phyloP scores from a whole-genome alignment of 306 rosid species.

The Rosa chinensis region DNA sequence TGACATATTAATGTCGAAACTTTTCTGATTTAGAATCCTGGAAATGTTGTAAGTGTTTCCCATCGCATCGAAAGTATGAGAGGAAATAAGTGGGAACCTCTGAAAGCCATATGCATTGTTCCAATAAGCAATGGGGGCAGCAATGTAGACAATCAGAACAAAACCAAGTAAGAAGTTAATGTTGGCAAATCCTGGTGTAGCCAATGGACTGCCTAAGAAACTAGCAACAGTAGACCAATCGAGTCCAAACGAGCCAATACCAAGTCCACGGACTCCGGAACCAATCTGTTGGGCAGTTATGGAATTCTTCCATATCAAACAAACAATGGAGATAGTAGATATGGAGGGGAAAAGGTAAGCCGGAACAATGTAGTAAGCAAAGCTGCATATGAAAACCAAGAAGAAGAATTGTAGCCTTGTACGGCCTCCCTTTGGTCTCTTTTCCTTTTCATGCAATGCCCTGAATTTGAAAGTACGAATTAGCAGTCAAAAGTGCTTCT shows the following conservation, averaged over 20 bases:
- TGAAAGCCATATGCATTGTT: constrained; percentile 55
- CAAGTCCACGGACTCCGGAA: constrained; percentile 68
- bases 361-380: constrained; percentile 71
- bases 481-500: constrained; percentile 11
- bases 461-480: constrained; percentile 34
- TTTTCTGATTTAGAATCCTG: constrained; percentile 43
- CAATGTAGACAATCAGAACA: constrained; percentile 37
- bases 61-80: constrained; percentile 58
- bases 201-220: constrained; percentile 71
- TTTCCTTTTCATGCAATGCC: constrained; percentile 84
- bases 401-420: constrained; percentile 81
- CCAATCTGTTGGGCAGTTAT: constrained; percentile 81
- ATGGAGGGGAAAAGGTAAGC: constrained; percentile 71
- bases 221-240: constrained; percentile 82
- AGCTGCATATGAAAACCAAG: constrained; percentile 55
- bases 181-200: constrained; percentile 68
- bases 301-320: constrained; percentile 76
- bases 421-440: constrained; percentile 62
- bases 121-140: constrained; percentile 71
- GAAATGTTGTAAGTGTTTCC: constrained; percentile 55
- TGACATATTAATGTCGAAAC: constrained; percentile 44
- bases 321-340: constrained; percentile 54
- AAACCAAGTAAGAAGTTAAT: constrained; percentile 58
- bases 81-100: constrained; percentile 66
- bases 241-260: constrained; percentile 76